Percentiles rank a stretch among this genome's conserved stretches.
Conservation (phyloP, 495 filamentous ascomycete species). For the Ascobolus immersus region DNA sequence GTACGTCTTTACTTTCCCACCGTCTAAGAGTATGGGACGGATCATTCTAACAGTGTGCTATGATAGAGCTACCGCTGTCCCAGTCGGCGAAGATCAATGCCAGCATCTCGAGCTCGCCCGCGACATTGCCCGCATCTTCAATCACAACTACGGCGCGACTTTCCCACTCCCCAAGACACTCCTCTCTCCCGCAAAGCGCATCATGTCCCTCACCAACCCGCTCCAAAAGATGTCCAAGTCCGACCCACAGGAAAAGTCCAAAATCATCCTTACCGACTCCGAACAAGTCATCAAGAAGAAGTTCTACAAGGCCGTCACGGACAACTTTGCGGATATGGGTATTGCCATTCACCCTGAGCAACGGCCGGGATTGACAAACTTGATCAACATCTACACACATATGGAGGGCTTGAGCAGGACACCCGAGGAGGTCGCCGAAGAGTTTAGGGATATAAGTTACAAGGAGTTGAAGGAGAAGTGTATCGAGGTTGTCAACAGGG, state of each 20-base stretch:
- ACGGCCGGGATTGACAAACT: constrained; percentile 67
- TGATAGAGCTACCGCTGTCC: constrained; percentile 63
- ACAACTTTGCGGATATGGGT: constrained; percentile 28
- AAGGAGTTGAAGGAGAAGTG: constrained; percentile 41
- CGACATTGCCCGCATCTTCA: constrained; percentile 62
- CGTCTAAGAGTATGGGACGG: not conserved
- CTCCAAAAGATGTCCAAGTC: constrained; percentile 83
- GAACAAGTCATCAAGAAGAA: constrained; percentile 35
- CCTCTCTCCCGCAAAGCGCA: constrained; percentile 48
- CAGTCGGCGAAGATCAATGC: constrained; percentile 75
- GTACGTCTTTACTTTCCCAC: constrained; percentile 18
- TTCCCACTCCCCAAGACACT: constrained; percentile 47
- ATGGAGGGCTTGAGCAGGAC: constrained; percentile 23
- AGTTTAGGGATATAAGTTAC: constrained; percentile 27
- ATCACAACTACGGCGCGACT: constrained; percentile 38
- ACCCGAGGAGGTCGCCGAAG: constrained; percentile 30
- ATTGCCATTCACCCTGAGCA: constrained; percentile 44
- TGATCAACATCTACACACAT: constrained; percentile 49
- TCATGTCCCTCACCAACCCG: constrained; percentile 72
- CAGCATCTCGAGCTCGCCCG: constrained; percentile 87
- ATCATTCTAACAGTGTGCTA: constrained; percentile 9
- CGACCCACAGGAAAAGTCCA: constrained; percentile 31
- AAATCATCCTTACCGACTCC: constrained; percentile 58
- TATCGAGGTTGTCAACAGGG: constrained; percentile 25
- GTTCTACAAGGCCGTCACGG: constrained; percentile 51